Evolutionary conservation across 441 rosid species (phyloP), one percentile per base, ranked within the genome.

Genomic region (Capsella rubella): DNA sequence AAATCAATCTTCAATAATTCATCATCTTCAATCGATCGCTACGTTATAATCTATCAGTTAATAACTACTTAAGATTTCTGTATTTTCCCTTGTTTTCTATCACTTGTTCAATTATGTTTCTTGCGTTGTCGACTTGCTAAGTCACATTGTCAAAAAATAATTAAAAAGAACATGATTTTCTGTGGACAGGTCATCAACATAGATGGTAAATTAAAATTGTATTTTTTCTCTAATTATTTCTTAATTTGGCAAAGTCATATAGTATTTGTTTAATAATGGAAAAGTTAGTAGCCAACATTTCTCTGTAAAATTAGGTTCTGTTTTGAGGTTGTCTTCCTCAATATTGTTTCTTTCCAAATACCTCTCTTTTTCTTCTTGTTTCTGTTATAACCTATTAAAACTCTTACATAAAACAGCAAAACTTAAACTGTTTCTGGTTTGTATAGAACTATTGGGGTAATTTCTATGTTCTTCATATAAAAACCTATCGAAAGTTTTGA

Each of bases 341-440:
- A 39, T 49, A 12, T 59, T 58, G 49, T 58, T 32, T 21, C 25
- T 8, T 42, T 18, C 15, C 46, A 31, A 51, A 62, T 28, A 29
- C 42, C 12, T 55, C 69, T 56, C 15, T 51, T 18, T 8, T 3
- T 49, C 5, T 8, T 18, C 11, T 52, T 52, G n/a, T 13, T 53
- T 64, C 71, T 55, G 71, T 56, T 73, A 57, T 65, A 65, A 73
- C 78, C 67, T 65, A 49, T 65, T 16, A 2, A 54, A 57, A 37
- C 52, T 54, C 64, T 63, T 63, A 2, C 49, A 64, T 15, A 5
- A 53, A 47, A 65, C 72, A 73, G 52, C n/a, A 64, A 64, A 73
- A 16, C 13, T 14, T 15, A 37, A 73, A 27, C 34, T 8, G 57
- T 39, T 74, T 65, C 8, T 65, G 27, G 59, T 37, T 55, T 25